Evolutionary conservation across 2,329 filamentous ascomycete genomes (phyloP).

Genomic region (Ophiosphaerella herpotricha): DNA sequence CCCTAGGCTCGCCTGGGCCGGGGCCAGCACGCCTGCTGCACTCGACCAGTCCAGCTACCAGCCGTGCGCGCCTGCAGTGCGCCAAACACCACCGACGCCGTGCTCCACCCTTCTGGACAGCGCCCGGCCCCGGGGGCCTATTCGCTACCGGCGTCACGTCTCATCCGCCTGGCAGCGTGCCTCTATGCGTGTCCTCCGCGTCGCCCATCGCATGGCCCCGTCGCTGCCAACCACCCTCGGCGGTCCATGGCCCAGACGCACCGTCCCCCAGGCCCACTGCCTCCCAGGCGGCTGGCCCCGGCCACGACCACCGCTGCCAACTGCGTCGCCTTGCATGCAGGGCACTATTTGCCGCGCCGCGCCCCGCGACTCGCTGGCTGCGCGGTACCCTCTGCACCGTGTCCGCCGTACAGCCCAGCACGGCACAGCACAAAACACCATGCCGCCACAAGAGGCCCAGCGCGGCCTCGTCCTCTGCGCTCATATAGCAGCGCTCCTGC

Average conservation of each 20-base stretch:
- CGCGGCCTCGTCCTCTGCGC: no score
- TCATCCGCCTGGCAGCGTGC: no score
- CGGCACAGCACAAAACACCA: no score
- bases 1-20: neutral
- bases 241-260: neutral
- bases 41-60: neutral
- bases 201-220: no score
- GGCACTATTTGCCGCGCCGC: constrained; percentile 3
- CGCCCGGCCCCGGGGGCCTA: no score
- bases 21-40: neutral
- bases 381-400: no score
- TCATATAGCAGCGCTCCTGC: no score
- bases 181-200: no score
- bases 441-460: no score
- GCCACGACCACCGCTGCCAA: neutral
- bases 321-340: neutral
- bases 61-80: constrained; percentile 12
- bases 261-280: neutral
- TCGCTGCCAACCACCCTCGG: neutral
- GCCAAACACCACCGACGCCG: constrained; percentile 6
- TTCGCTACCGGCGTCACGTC: no score
- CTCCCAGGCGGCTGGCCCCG: neutral
- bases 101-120: constrained; percentile 13
- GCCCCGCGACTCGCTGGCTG: neutral
- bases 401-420: no score